phyloP scores from a whole-genome alignment of 345 rosid species.

The Camelina sativa region DNA sequence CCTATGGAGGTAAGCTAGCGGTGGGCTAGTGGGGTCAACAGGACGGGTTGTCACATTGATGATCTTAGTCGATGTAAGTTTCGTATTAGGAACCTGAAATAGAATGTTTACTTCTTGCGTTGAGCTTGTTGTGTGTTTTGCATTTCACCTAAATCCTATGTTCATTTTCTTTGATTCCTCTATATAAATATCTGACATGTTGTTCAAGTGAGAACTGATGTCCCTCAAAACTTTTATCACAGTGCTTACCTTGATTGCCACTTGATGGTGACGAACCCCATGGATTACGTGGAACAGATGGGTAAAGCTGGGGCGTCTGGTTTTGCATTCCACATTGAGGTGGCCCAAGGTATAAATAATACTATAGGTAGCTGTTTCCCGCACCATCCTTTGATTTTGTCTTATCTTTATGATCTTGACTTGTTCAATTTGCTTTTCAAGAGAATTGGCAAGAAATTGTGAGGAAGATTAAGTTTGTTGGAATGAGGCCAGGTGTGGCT shows the following conservation, averaged over 20 bases:
- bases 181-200: background rate
- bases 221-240: background rate
- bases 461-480: conserved; percentile 65
- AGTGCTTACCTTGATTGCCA: conserved; percentile 97
- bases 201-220: background rate
- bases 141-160: conserved; percentile 16
- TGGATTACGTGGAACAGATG: conserved; percentile 79
- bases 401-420: no score
- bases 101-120: background rate
- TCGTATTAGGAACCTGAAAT: background rate
- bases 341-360: conserved; percentile 56
- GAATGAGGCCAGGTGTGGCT: conserved; percentile 91
- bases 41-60: no score
- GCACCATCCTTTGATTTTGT: no score
- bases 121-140: background rate
- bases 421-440: conserved; percentile 49
- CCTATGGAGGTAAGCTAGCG: no score
- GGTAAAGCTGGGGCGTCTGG: conserved; percentile 91
- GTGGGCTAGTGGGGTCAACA: no score
- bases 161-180: conserved; percentile 2
- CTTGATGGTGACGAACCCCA: conserved; percentile 89
- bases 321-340: conserved; percentile 93
- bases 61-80: background rate
- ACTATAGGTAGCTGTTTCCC: background rate
- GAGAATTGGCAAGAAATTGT: conserved; percentile 87